Conservation (phyloP, 164 flowering plant genomes). For the Euptelea pleiosperma region DNA sequence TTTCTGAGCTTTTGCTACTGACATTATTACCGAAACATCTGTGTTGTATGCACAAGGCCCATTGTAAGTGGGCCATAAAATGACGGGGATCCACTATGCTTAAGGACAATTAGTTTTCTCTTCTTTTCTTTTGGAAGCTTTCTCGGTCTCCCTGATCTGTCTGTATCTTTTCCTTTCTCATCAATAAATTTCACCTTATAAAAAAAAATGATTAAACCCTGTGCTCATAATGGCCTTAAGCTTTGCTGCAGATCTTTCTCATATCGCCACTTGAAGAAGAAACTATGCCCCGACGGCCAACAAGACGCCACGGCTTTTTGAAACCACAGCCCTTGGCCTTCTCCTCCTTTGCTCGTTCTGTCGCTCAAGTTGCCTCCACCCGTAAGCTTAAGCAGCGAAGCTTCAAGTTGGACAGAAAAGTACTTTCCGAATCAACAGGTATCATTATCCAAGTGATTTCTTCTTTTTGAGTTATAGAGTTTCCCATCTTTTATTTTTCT, state of each 20-base stretch:
- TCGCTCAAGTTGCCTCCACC: conserved; percentile 30
- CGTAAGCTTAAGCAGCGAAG: conserved; percentile 24
- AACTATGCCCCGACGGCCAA: conserved; percentile 45
- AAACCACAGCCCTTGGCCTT: conserved; percentile 41
- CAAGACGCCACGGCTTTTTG: conserved; percentile 16
- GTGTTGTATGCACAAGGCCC: not conserved
- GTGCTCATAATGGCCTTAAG: too few species aligned
- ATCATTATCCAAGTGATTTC: not conserved
- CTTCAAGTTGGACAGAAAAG: conserved; percentile 9
- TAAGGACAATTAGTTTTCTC: not conserved
- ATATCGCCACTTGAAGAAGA: not conserved
- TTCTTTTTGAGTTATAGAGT: not conserved
- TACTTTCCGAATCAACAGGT: conserved; percentile 31
- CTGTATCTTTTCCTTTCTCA: too few species aligned
- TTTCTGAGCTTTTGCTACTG: not conserved
- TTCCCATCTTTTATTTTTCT: not conserved
- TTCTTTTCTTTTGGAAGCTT: not conserved
- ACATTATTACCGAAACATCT: not conserved
- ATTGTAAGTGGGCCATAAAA: not conserved
- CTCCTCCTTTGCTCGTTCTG: conserved; percentile 54
- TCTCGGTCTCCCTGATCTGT: too few species aligned
- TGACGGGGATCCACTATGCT: too few species aligned
- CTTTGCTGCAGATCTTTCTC: conserved; percentile 6
- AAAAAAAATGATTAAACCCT: too few species aligned
- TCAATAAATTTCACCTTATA: too few species aligned